Conservation (phyloP, 768 basidiomycete species). For the Lactarius sp. region DNA sequence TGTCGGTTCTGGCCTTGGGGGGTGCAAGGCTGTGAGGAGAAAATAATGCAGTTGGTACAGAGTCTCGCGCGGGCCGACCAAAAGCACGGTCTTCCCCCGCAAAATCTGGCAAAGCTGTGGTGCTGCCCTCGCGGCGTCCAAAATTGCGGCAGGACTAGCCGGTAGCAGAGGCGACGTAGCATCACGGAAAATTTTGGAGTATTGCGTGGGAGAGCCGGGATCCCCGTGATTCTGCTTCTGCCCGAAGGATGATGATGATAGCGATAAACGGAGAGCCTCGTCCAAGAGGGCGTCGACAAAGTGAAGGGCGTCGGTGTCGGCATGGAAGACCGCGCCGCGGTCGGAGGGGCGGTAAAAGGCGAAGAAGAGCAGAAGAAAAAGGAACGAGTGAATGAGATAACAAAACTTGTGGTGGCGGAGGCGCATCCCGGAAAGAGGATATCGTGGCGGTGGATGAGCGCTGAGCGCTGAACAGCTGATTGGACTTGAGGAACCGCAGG, state of each 20-base stretch:
- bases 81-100: conserved; percentile 6
- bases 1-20: neutral
- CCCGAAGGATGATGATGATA: neutral
- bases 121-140: neutral
- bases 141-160: neutral
- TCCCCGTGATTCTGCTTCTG: neutral
- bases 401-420: neutral
- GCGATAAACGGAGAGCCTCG: neutral
- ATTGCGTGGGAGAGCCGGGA: too few species aligned
- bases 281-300: conserved; percentile 9
- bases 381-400: neutral
- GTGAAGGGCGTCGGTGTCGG: neutral
- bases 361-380: neutral
- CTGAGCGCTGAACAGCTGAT: too few species aligned
- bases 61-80: conserved; percentile 15
- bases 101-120: conserved; percentile 1
- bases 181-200: neutral
- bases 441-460: neutral
- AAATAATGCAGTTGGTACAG: conserved; percentile 17
- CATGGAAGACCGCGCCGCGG: neutral
- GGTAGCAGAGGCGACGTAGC: neutral
- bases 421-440: neutral
- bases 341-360: neutral
- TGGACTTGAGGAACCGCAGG: too few species aligned
- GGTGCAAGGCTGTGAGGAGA: conserved; percentile 1